Evolutionary conservation across 106 monocot species (phyloP).

Genomic region (Apostasia ramifera): DNA sequence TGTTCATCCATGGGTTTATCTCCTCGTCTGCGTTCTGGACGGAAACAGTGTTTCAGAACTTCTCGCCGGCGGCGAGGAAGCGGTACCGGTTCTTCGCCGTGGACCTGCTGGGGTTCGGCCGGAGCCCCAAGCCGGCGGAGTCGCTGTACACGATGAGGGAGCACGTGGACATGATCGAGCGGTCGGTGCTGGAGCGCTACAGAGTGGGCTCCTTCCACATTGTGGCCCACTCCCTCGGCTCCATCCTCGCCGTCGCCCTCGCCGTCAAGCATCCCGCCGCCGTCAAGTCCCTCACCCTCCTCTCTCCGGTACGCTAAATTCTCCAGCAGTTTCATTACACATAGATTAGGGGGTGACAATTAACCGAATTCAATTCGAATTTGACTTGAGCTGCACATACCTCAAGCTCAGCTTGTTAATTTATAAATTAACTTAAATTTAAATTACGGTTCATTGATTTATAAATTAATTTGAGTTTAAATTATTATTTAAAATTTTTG

Average conservation of each 20-base stretch:
- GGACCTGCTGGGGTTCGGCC: constrained; percentile 83
- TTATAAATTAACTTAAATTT: too few relatives aligned
- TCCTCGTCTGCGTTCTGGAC: constrained; percentile 91
- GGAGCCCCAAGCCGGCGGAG: constrained; percentile 84
- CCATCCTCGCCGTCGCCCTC: constrained; percentile 17
- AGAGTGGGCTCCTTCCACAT: constrained; percentile 51
- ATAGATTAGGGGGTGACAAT: too few relatives aligned
- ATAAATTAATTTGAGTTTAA: too few relatives aligned
- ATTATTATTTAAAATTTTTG: too few relatives aligned
- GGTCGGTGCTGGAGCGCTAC: constrained; percentile 46
- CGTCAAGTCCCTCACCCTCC: constrained; percentile 20
- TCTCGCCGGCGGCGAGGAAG: constrained; percentile 30
- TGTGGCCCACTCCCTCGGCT: constrained; percentile 73
- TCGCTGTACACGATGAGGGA: constrained; percentile 81
- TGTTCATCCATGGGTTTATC: constrained; percentile 94
- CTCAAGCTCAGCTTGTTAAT: too few relatives aligned
- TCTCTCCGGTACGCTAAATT: constrained; percentile 10
- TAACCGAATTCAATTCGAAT: neutral
- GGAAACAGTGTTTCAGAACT: constrained; percentile 78
- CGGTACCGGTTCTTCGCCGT: constrained; percentile 64
- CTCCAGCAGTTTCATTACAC: neutral
- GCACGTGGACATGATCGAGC: constrained; percentile 88
- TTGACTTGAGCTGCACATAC: neutral
- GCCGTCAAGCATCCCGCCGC: constrained; percentile 20
- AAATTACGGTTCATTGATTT: too few relatives aligned